A percentile compares a stretch with the other conserved stretches of the same genome.
Evolutionary conservation across 345 rosid genomes (phyloP).

Genomic region (Populus nigra): DNA sequence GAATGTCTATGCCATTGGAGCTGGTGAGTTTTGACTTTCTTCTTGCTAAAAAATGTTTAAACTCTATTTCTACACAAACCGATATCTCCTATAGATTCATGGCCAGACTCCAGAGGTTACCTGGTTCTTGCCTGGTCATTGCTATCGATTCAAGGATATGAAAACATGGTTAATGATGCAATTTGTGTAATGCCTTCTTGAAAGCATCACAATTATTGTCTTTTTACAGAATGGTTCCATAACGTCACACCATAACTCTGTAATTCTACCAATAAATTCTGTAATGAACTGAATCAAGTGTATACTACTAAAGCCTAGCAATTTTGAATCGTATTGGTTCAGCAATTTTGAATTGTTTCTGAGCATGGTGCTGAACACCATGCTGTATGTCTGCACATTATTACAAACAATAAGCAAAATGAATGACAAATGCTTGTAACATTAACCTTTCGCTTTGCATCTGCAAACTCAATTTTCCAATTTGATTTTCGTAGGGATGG

Average conservation of each 20-base stretch:
- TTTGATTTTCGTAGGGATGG: slow-evolving; percentile 64
- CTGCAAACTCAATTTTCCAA: background rate
- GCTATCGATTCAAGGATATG: background rate
- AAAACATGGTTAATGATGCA: background rate
- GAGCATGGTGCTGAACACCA: background rate
- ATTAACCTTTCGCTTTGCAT: background rate
- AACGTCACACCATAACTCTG: background rate
- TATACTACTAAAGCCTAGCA: background rate
- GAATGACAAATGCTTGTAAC: background rate
- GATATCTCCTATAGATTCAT: background rate
- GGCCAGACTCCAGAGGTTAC: background rate
- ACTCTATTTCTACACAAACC: background rate
- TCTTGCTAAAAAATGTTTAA: background rate
- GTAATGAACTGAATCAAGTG: background rate
- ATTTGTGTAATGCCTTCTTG: background rate
- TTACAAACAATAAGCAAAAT: background rate
- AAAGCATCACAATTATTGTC: background rate
- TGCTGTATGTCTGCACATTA: background rate
- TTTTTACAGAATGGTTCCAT: background rate
- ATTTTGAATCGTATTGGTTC: background rate
- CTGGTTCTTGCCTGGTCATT: background rate
- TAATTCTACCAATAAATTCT: background rate
- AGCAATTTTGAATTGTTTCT: background rate
- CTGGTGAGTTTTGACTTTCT: slow-evolving; percentile 50
- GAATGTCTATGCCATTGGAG: slow-evolving; percentile 99